Percentiles rank a stretch among this genome's conserved stretches.
These are phyloP conservation scores for Fusarium pilosicola DNA, from an alignment of 2,329 filamentous ascomycete genomes.

Conservation along the genomic window DNA sequence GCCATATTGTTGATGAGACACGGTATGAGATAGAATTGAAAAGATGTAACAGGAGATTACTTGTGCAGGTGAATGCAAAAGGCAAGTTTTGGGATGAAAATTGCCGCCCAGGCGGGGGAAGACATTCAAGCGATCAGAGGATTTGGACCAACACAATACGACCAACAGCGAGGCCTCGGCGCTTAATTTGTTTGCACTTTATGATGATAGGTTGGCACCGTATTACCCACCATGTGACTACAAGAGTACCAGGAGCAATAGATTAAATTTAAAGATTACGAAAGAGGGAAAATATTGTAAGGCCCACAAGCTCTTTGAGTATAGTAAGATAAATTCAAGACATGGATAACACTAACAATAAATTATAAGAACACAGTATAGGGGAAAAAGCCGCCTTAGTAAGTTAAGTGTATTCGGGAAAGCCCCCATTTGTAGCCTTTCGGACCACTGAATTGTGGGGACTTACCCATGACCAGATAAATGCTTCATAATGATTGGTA, in stretches of 20 bases:
- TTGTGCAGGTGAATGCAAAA: background rate
- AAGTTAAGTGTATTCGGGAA: too few relatives aligned
- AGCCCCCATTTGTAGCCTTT: too few relatives aligned
- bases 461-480: background rate
- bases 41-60: rapidly evolving
- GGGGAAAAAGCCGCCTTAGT: too few relatives aligned
- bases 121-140: background rate
- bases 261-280: too few relatives aligned
- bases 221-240: background rate
- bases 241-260: background rate
- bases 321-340: background rate
- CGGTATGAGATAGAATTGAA: background rate
- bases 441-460: background rate
- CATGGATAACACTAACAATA: background rate
- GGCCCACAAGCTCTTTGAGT: rapidly evolving
- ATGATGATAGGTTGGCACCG: background rate
- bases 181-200: background rate
- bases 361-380: background rate
- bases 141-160: background rate
- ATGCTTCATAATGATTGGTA: background rate
- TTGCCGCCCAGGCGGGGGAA: background rate
- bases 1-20: background rate
- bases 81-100: background rate
- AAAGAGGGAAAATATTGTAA: background rate
- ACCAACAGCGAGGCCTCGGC: background rate